These are phyloP conservation scores for Suillus cothurnatus DNA, from an alignment of 768 basidiomycete species.

Conservation along the genomic window DNA sequence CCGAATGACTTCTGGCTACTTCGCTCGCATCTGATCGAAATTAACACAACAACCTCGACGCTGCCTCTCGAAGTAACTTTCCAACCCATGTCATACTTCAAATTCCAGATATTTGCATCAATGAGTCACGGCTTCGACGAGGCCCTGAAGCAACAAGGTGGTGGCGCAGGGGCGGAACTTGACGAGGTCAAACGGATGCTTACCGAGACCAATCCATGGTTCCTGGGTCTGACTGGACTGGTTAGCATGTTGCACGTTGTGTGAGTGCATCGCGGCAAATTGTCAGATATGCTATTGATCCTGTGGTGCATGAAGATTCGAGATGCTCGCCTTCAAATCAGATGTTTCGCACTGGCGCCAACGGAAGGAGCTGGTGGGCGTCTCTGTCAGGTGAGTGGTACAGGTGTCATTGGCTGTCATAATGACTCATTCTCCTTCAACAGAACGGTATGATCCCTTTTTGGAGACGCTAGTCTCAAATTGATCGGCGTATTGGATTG, in stretches of 20 bases:
- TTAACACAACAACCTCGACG: slow-evolving; percentile 79
- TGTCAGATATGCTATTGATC: slow-evolving; percentile 16
- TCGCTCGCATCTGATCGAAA: slow-evolving; percentile 76
- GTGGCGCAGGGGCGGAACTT: slow-evolving; percentile 65
- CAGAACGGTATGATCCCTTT: slow-evolving; percentile 53
- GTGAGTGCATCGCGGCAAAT: slow-evolving; percentile 46
- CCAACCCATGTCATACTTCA: slow-evolving; percentile 83
- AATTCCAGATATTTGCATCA: slow-evolving; percentile 84
- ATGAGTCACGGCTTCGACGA: slow-evolving; percentile 89
- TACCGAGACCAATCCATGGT: slow-evolving; percentile 84
- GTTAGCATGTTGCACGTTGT: slow-evolving; percentile 89
- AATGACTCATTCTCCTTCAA: slow-evolving; percentile 22
- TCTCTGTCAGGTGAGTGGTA: slow-evolving; percentile 74
- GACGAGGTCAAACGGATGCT: slow-evolving; percentile 97
- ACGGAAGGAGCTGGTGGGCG: slow-evolving; percentile 93
- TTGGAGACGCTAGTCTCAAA: slow-evolving; percentile 12
- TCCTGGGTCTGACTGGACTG: slow-evolving; percentile 79
- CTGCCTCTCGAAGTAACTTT: slow-evolving; percentile 84
- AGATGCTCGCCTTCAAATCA: slow-evolving; percentile 94
- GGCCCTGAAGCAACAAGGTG: slow-evolving; percentile 75
- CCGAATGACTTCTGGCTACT: slow-evolving; percentile 96
- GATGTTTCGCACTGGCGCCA: slow-evolving; percentile 96
- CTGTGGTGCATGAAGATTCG: slow-evolving; percentile 57
- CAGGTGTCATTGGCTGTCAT: slow-evolving; percentile 10
- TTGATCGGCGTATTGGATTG: slow-evolving; percentile 16